Conservation (phyloP, 257 asterid genomes). For the Solanum appendiculatum region DNA sequence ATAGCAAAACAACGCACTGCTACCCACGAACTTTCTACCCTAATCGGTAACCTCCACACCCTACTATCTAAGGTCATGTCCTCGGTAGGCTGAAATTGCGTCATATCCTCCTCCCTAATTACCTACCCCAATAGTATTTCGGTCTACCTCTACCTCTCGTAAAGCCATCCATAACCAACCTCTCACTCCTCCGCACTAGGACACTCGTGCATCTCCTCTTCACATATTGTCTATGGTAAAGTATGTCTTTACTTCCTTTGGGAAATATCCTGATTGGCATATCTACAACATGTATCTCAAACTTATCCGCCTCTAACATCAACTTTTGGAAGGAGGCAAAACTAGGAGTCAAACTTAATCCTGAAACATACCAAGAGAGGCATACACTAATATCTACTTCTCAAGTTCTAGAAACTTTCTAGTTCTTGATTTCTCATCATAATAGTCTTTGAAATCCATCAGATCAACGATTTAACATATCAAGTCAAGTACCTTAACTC, state of each 20-base stretch:
- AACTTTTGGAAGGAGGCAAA: not conserved
- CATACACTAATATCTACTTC: not conserved
- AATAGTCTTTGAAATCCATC: not conserved
- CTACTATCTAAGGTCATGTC: not conserved
- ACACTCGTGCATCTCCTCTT: not conserved
- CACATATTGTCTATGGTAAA: not conserved
- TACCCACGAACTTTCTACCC: not conserved
- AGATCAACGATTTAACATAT: not conserved
- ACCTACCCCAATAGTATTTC: not conserved
- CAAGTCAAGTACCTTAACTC: not conserved
- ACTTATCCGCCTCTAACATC: not conserved
- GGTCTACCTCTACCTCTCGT: not conserved
- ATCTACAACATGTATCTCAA: not conserved
- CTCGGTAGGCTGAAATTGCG: not conserved
- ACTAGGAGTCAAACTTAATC: not conserved
- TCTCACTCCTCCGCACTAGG: not conserved
- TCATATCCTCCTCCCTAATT: not conserved
- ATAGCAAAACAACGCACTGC: not conserved
- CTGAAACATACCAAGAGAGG: not conserved
- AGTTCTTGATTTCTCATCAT: not conserved
- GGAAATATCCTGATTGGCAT: not conserved
- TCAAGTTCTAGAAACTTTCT: not conserved
- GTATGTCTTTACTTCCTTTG: too few relatives aligned
- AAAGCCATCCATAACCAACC: not conserved
- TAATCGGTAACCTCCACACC: not conserved